Base-by-base conservation (phyloP, 306 rosid species). In the Lathyrus oleraceus region DNA sequence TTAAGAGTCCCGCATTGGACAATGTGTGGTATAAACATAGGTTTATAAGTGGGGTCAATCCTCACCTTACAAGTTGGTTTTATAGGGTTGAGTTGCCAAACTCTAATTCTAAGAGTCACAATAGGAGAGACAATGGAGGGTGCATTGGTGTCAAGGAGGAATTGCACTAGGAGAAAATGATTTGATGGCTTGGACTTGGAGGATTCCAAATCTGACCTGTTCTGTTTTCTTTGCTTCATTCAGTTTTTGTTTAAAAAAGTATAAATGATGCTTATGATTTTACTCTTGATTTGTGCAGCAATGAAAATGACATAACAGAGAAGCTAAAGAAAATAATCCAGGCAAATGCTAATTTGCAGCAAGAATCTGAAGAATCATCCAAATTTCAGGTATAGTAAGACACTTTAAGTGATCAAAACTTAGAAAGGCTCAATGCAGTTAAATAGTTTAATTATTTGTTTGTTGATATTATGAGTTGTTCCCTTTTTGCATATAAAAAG, bases 301-400 rank as follows among this genome's bases (percentile, higher is more conserved):
- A 94, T 80, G 98, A 94, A 87, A 90, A 94, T 81, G 98, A 94
- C 75, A 77, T 91, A 63, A 94, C 98, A 6, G 94, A 81, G 88
- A 85, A 88, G 86, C 82, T 94, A 53, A 88, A 72, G 86, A 67
- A 17, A 42, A 90, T 94, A 66, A 81, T 88, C 77, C 86, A 84
- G 78, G 58, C 81, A 52, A 94, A 88, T 80, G 89, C 94, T 65
- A 57, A 1, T 45, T 67, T 90, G 38, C 78, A 76, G 69, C 87
- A 78, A 64, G 86, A 85, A 56, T 56, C 85, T 67, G 44, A 64
- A 52, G 87, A 83, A 63, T 81, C 92, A 61, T 78, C 56, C 69
- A 88, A 80, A 72, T 67, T 35, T 76, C 81, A 76, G 97, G 98
- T 94, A 87, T 60, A 71, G 47, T 40, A 47, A 21, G 52, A 66